A percentile compares a stretch with the other conserved stretches of the same genome.
These are phyloP conservation scores for Mucor saturninus DNA, from an alignment of 371 early-diverging fungal species.

Conservation along the genomic window DNA sequence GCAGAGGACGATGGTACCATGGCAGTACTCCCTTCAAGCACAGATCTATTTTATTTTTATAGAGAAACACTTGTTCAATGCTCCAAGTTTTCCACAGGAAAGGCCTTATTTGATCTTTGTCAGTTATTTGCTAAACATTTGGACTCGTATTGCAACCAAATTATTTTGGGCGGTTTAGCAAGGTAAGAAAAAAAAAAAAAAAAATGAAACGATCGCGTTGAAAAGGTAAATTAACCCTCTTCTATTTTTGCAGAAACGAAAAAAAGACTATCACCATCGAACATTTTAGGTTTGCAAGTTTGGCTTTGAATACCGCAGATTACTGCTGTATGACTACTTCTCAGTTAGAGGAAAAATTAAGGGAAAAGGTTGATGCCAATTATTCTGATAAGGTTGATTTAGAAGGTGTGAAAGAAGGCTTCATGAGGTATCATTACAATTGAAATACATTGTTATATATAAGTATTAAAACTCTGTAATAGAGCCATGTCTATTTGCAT, in stretches of 20 bases:
- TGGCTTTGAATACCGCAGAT: slow-evolving; percentile 91
- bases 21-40: slow-evolving; percentile 83
- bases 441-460: neutral
- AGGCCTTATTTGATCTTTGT: slow-evolving; percentile 79
- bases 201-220: neutral
- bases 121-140: slow-evolving; percentile 82
- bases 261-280: slow-evolving; percentile 61
- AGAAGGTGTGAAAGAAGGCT: slow-evolving; percentile 72
- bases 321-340: slow-evolving; percentile 87
- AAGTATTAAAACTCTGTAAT: slow-evolving; percentile 6
- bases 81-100: slow-evolving; percentile 82
- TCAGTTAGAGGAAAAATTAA: slow-evolving; percentile 86
- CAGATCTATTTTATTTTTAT: slow-evolving; percentile 89
- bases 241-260: slow-evolving; percentile 53
- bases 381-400: slow-evolving; percentile 72
- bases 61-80: slow-evolving; percentile 85
- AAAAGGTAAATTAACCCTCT: too few species aligned
- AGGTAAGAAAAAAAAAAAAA: slow-evolving; percentile 17
- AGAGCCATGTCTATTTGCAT: slow-evolving; percentile 63
- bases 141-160: slow-evolving; percentile 69
- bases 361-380: slow-evolving; percentile 75
- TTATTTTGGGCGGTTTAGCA: slow-evolving; percentile 72
- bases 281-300: slow-evolving; percentile 69
- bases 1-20: slow-evolving; percentile 65
- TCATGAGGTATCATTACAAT: slow-evolving; percentile 60